Base-by-base conservation (phyloP, 192 early-diverging fungal species). In the Chytriomyces sp. region DNA sequence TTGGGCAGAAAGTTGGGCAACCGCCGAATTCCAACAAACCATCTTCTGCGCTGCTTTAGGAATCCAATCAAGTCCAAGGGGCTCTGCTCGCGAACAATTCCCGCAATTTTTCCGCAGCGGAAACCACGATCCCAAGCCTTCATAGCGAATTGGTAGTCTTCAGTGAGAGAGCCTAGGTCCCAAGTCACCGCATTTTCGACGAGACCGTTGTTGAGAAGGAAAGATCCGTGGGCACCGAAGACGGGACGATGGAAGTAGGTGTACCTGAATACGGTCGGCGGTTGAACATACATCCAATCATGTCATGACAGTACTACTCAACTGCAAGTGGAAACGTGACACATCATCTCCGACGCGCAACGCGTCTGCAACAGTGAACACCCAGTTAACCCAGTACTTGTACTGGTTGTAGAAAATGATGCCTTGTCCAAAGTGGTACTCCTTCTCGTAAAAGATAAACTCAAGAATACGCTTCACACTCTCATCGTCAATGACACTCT, bases 331-430 rank as follows among this genome's bases (percentile, higher is more conserved):
- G 77, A 85, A 85, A 14, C 84, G 56, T 7, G 77, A 54, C 40
- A 85, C 22, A 64, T 85, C 84, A 74, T 85, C 84, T 36, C 79
- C 81, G 39, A 85, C 84, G 7, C 84, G 76, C 26, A 85, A 39
- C 34, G 76, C 81, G 65, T 85, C 84, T 33, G 82, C 84, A 30
- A 85, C 84, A 14, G 84, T 85, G 71, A 77, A 84, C 61, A 85
- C 39, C 61, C 77, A 79, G 73, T 84, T 85, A 36, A 32, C 74
- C 84, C 84, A 85, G 75, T 84, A 85, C 26, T 44, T 26, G 73
- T 85, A 81, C 67, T 84, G 81, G 77, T 85, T 85, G 77, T 85
- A 85, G 22, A 85, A 41, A 68, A 85, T 85, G 49, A 80, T 56
- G 19, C 84, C 84, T 59, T 85, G 84, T 12, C 84, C 84, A 67